Evolutionary conservation across 257 asterid genomes (phyloP).

Genomic region (Perilla frutescens): DNA sequence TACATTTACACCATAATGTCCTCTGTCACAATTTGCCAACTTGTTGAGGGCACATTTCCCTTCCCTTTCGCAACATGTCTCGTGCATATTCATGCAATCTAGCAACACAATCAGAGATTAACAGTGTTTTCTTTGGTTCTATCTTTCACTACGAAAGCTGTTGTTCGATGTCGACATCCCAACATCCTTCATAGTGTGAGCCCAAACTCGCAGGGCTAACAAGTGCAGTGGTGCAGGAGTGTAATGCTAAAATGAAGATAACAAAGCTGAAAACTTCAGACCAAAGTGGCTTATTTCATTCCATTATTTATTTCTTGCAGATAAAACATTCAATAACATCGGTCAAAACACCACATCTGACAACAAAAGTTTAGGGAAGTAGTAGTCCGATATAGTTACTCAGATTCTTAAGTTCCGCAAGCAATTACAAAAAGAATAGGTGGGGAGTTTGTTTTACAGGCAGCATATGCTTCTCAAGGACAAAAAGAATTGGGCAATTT

Average conservation of each 20-base stretch:
- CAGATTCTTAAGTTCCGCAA: slow-evolving; percentile 22
- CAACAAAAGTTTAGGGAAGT: slow-evolving; percentile 20
- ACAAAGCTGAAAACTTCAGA: neutral
- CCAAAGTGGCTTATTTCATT: slow-evolving; percentile 26
- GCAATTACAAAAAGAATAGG: slow-evolving; percentile 8
- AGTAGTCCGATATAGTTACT: slow-evolving; percentile 5
- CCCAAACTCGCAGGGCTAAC: neutral
- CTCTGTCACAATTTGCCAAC: slow-evolving; percentile 32
- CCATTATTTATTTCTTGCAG: slow-evolving; percentile 29
- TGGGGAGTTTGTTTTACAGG: slow-evolving; percentile 30
- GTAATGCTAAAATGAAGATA: neutral
- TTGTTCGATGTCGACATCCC: slow-evolving; percentile 25
- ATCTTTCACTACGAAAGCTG: neutral
- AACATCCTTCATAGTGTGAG: neutral
- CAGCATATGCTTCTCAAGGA: slow-evolving; percentile 35
- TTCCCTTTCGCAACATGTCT: slow-evolving; percentile 12
- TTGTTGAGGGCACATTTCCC: slow-evolving; percentile 23
- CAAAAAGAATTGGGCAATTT: slow-evolving; percentile 38
- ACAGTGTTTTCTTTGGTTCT: slow-evolving; percentile 5
- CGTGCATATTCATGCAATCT: slow-evolving; percentile 6
- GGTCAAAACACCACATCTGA: slow-evolving; percentile 18
- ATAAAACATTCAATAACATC: slow-evolving; percentile 29
- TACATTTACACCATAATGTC: slow-evolving; percentile 18
- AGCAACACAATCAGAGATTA: slow-evolving; percentile 3
- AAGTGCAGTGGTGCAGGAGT: neutral